Evolutionary conservation across 495 filamentous ascomycete species (phyloP), one percentile per base, ranked within the genome.

Genomic region (Staphylotrichum tortipilum): DNA sequence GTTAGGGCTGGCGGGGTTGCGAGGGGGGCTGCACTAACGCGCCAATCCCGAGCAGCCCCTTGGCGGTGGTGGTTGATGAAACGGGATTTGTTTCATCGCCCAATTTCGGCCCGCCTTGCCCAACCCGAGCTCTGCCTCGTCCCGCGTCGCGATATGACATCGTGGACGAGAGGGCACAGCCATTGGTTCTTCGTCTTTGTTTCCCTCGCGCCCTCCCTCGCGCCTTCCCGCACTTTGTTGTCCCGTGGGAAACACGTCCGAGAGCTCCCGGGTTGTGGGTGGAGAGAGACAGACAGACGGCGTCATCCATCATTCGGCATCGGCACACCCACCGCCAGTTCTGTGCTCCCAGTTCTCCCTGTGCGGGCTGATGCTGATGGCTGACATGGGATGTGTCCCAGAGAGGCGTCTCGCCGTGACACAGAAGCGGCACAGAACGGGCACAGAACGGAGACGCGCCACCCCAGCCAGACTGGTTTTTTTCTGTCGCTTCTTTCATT

Each of bases 71-170:
- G 26, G 40, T 56, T 49, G 50, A 51, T 62, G 59, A 62, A 62
- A 62, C 59, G 50, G 42, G 31, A 36, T 31, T 49, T 49, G 58
- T 61, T 61, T 61, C 58, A 61, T 53, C 41, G 41, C 31, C 55
- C 17, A 39, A 19, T 7, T 44, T 33, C 21, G 31, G 49, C 37
- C 44, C 43, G 39, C 38, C 34, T 40, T 18, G 35, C 26, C 22
- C 40, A 34, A 17, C 40, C 41, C 21, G 22, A 33, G 33, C 33
- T 35, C 41, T 36, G 42, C 53, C 23, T 8, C 7, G 30, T 45
- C 37, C 52, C 47, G 40, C 52, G 7, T 43, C 23, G 28, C 22
- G 18, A 30, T 29, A 8, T 29, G 22, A 21, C 12, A 7, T 7
- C 7, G 12, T n/a, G n/a, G n/a, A n/a, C n/a, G n/a, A n/a, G n/a